phyloP scores from a whole-genome alignment of 2,329 filamentous ascomycete genomes.

The Fusarium sp. region DNA sequence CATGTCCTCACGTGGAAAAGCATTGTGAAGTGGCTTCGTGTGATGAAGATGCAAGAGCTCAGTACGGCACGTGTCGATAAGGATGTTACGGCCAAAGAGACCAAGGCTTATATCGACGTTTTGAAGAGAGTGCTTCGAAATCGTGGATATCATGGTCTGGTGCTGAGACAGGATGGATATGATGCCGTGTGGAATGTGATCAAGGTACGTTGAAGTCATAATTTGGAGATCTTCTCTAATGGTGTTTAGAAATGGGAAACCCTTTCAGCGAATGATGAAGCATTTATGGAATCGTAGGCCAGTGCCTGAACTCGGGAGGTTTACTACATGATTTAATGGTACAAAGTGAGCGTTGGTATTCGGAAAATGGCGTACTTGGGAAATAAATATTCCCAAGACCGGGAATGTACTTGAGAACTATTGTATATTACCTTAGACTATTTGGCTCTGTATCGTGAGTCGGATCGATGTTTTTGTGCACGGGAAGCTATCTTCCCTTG shows the following conservation, averaged over 20 bases:
- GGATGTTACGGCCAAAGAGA: not conserved
- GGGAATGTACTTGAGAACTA: too few species aligned
- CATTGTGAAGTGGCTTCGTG: not conserved
- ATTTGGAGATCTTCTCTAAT: not conserved
- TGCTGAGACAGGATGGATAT: not conserved
- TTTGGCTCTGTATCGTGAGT: too few species aligned
- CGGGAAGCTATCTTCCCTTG: too few species aligned
- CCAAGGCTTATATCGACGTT: not conserved
- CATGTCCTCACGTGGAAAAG: not conserved
- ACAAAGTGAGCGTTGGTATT: not conserved
- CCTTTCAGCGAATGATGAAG: fast-evolving
- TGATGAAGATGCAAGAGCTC: not conserved
- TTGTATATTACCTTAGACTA: too few species aligned
- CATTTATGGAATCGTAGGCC: not conserved
- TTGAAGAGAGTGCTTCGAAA: not conserved
- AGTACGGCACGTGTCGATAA: not conserved
- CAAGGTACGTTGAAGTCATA: not conserved
- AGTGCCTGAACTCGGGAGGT: not conserved
- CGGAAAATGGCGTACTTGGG: too few species aligned
- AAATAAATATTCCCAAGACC: fast-evolving
- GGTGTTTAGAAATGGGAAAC: not conserved
- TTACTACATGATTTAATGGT: not conserved
- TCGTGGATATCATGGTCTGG: fast-evolving
- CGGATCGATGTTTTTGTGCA: too few species aligned
- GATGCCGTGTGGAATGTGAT: not conserved